Evolutionary conservation across 1,284 basidiomycete genomes (phyloP).

Genomic region (Apiotrichum brassicae): DNA sequence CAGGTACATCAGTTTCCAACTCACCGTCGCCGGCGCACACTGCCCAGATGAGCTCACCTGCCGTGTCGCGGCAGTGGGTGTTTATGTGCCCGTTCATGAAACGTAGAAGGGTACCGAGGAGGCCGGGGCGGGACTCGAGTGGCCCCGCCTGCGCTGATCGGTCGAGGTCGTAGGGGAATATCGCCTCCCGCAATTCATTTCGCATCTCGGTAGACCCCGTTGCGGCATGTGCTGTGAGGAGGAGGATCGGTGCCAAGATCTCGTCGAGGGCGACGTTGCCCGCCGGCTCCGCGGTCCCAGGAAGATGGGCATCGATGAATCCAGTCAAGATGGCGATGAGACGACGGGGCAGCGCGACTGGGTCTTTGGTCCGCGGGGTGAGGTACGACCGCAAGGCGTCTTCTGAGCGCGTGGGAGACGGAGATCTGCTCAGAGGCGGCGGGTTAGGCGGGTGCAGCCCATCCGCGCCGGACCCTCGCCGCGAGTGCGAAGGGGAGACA

Average conservation of each 20-base stretch:
- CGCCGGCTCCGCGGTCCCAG: conserved; percentile 21
- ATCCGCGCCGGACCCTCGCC: background rate
- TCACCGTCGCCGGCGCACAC: conserved; percentile 72
- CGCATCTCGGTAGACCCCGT: conserved; percentile 57
- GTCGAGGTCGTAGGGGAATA: conserved; percentile 71
- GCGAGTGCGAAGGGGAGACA: background rate
- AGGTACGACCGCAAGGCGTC: background rate
- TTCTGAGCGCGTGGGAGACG: conserved; percentile 13
- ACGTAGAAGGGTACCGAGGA: conserved; percentile 72
- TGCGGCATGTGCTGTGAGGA: conserved; percentile 66
- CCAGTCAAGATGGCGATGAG: conserved; percentile 25
- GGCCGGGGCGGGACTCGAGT: conserved; percentile 62
- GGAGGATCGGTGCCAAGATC: conserved; percentile 62
- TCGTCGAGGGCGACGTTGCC: conserved; percentile 58
- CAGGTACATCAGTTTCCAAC: conserved; percentile 23
- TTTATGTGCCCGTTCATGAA: conserved; percentile 68
- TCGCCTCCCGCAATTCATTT: conserved; percentile 55
- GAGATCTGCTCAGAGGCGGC: background rate
- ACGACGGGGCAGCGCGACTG: conserved; percentile 21
- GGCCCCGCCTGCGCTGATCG: conserved; percentile 54
- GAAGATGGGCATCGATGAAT: conserved; percentile 26
- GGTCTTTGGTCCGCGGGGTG: conserved; percentile 8
- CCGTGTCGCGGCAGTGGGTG: conserved; percentile 60
- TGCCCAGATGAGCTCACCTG: conserved; percentile 79
- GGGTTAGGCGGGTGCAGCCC: background rate